Evolutionary conservation across 768 basidiomycete genomes (phyloP), one percentile per base, ranked within the genome.

Genomic region (Xerocomellus amylosporus): DNA sequence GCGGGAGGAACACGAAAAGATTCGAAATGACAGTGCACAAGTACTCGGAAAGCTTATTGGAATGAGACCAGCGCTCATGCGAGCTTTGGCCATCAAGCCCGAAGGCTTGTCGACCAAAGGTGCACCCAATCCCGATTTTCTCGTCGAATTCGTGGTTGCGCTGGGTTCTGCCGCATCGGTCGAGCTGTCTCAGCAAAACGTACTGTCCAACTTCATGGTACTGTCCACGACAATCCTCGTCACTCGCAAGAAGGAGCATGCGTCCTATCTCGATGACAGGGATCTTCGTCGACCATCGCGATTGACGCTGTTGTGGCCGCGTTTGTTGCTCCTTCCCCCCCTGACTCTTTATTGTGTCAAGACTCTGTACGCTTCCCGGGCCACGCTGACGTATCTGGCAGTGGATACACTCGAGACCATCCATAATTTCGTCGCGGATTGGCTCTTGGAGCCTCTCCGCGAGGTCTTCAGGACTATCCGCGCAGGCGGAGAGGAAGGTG

Each of bases 371-470:
- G 74, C 77, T 6, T 87, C 87, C 6, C 81, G 86, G 26, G 77
- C 75, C 10, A 81, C 80, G 33, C 62, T 94, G 46, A 51, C 72
- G 8, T 78, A 84, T 40, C 73, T 88, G 47, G 77, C 79, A 4
- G 55, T 56, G n/a, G 87, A 90, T 56, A 79, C 83, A 0, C 66
- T 76, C 34, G 83, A 87, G 62, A 94, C 93, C 0, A 62, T 82
- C 8, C 74, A 75, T 22, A 86, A 86, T 0, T 95, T 98, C 66
- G 73, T 93, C 56, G 74, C 79, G 19, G 87, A 85, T 45, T 98
- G 93, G 89, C 76, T 98, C 12, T 71, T 96, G 45, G 90, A 93
- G 51, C 96, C 96, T 4, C 64, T 96, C n/a, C 79, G 78, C 45
- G 90, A 85, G 8, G 86, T 98, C 12, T 67, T 90, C 5, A 84